Evolutionary conservation across 2,329 filamentous ascomycete genomes (phyloP), one percentile per base, ranked within the genome.

Genomic region (Penicillium sp.): DNA sequence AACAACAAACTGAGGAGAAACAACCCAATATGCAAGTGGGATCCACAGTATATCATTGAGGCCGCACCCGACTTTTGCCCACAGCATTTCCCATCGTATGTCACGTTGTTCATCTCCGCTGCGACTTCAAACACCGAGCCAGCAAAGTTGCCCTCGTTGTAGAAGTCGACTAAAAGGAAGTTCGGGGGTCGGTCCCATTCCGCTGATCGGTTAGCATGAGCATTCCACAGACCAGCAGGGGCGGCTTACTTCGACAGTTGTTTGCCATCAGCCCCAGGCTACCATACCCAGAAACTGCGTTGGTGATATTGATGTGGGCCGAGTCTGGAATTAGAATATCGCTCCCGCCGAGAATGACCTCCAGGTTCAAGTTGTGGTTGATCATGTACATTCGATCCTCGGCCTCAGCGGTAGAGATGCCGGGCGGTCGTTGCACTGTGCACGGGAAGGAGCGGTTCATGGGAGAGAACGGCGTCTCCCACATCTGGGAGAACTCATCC

Each of bases 361-460:
- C 76, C 43, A 84, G 76, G 63, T 95, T 95, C 42, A 95, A 76
- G 61, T 96, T 96, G 71, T 96, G 90, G 67, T 96, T 96, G 57
- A 85, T 78, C 58, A 95, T 76, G 62, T 90, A 94, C 66, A 94
- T 74, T 29, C 82, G 76, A 19, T 82, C 72, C 42, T 72, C 70
- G 0, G 78, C 76, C 5, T 78, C 73, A 2, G 74, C 66, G 0
- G 62, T 57, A 2, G 69, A 56, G 41, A 94, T 69, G 28, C 78
- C 70, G 0, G 87, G 87, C 0, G 90, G 89, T 0, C 90, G 82
- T 59, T 95, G 80, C 25, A 83, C 74, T 0, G 72, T 81, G 69
- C 90, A 96, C 0, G 89, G 88, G 62, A 95, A 94, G 1, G 64
- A 62, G 3, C 80, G 68, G 54, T 83, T 67, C 0, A 75, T 79